A percentile compares a stretch with the other conserved stretches of the same genome.
Evolutionary conservation across 306 rosid genomes (phyloP).

Genomic region (Macrotyloma uniflorum): DNA sequence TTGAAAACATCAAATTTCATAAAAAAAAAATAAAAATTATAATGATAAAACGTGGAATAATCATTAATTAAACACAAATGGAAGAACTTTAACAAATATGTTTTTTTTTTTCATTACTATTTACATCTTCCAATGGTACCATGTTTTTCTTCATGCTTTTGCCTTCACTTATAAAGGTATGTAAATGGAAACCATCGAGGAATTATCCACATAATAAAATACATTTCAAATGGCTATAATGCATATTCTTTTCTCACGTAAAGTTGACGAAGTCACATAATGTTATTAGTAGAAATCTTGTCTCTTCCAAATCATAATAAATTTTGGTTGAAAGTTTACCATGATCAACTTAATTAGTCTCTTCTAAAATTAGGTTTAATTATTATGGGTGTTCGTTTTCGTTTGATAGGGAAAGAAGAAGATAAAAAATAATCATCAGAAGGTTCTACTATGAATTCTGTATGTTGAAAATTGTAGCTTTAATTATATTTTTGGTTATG

Average conservation of each 20-base stretch:
- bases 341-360: not conserved
- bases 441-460: too few relatives aligned
- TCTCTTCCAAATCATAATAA: not conserved
- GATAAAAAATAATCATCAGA: too few relatives aligned
- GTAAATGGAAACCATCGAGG: not conserved
- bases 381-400: too few relatives aligned
- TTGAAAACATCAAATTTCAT: too few relatives aligned
- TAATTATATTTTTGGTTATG: too few relatives aligned
- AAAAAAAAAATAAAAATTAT: too few relatives aligned
- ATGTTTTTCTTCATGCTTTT: too few relatives aligned
- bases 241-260: constrained; percentile 17
- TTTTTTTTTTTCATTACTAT: not conserved
- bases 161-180: not conserved
- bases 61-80: too few relatives aligned
- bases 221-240: not conserved
- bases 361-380: too few relatives aligned
- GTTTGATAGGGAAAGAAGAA: too few relatives aligned
- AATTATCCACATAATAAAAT: not conserved
- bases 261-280: not conserved
- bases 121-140: not conserved
- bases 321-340: not conserved
- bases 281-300: not conserved
- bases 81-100: not conserved
- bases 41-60: too few relatives aligned
- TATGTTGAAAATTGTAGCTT: too few relatives aligned